A percentile compares a stretch with the other conserved stretches of the same genome.
These are phyloP conservation scores for Rhamnella rubrinervis DNA, from an alignment of 331 rosid species.

Conservation along the genomic window DNA sequence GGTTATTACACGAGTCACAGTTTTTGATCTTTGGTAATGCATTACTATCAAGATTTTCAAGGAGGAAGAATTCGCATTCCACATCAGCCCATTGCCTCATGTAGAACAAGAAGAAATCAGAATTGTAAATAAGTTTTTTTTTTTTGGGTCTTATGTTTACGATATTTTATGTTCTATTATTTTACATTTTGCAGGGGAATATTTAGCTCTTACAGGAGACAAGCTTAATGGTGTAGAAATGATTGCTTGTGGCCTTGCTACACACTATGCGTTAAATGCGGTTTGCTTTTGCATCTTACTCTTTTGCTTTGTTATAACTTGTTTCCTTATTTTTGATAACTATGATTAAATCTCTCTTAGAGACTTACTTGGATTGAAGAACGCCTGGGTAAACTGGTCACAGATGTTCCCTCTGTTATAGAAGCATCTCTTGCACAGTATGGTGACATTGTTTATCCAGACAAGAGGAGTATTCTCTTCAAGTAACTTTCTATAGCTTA, in stretches of 20 bases:
- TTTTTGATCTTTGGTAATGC: too few species aligned
- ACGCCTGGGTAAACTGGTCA: constrained; percentile 73
- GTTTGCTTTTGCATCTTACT: constrained; percentile 48
- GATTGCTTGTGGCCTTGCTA: constrained; percentile 93
- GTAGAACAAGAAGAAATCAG: too few species aligned
- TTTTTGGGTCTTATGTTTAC: not conserved
- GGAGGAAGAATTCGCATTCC: too few species aligned
- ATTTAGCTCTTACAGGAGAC: constrained; percentile 93
- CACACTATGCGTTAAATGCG: constrained; percentile 68
- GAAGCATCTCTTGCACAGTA: constrained; percentile 82
- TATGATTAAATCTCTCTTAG: constrained; percentile 39
- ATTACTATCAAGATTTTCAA: too few species aligned
- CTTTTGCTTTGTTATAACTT: constrained; percentile 12
- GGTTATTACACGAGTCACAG: too few species aligned
- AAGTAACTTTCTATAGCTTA: constrained; percentile 53
- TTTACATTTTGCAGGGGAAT: constrained; percentile 65
- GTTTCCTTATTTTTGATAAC: not conserved
- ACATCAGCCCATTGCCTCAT: too few species aligned
- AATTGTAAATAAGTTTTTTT: not conserved
- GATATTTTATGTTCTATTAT: not conserved
- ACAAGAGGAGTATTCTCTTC: constrained; percentile 59
- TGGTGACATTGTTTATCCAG: constrained; percentile 87
- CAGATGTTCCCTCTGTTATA: constrained; percentile 77
- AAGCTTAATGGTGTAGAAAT: constrained; percentile 95
- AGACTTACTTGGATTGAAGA: constrained; percentile 80